These are phyloP conservation scores for Cordia subcordata DNA, from an alignment of 257 asterid genomes.

Conservation along the genomic window DNA sequence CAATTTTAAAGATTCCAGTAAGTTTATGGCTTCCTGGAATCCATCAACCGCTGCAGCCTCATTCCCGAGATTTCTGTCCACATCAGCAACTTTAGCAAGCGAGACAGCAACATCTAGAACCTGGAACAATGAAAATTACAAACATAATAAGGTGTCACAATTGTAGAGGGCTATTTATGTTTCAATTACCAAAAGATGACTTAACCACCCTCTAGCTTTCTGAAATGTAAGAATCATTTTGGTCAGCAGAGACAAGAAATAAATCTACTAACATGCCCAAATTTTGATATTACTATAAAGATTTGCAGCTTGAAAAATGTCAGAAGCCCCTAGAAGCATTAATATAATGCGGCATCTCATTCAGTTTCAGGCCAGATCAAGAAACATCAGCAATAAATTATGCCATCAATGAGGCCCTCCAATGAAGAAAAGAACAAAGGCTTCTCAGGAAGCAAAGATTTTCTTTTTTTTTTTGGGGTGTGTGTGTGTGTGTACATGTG, in stretches of 20 bases:
- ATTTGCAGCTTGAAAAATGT: background rate
- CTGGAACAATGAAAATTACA: constrained; percentile 29
- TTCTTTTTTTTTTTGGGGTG: no score
- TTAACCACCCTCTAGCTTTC: no score
- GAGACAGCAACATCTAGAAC: constrained; percentile 69
- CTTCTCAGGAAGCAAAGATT: no score
- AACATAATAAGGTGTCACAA: constrained; percentile 8
- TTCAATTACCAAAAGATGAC: background rate
- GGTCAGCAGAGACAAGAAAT: background rate
- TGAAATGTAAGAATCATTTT: no score
- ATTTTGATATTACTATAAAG: background rate
- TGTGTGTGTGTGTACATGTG: no score
- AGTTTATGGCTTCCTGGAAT: constrained; percentile 70
- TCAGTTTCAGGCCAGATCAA: no score
- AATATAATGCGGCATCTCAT: no score
- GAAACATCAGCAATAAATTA: no score
- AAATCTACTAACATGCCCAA: background rate
- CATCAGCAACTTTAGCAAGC: constrained; percentile 91
- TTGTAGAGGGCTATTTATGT: background rate
- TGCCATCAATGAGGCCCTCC: no score
- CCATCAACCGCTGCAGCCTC: constrained; percentile 58
- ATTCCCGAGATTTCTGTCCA: constrained; percentile 72
- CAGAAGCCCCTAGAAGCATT: no score
- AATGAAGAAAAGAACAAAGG: no score
- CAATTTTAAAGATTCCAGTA: constrained; percentile 50